Base-by-base conservation (phyloP, 2,329 filamentous ascomycete genomes). In the Diaporthe humulicola region DNA sequence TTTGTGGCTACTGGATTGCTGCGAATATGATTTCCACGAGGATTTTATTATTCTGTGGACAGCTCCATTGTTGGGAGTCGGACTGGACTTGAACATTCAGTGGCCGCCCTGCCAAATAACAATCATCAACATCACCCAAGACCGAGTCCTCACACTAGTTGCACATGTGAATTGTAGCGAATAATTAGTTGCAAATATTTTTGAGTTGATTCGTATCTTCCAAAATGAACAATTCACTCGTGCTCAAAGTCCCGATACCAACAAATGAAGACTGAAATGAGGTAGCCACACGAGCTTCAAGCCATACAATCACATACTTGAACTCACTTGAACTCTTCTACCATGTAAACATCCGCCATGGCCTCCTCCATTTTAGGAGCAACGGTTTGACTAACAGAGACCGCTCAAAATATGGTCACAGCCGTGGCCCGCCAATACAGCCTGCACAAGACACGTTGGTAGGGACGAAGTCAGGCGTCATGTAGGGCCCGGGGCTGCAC, bases 391-490 rank as follows among this genome's bases (percentile, higher is more conserved):
- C 9, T 45, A 4, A 22, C 17, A 22, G 1, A 17, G 10, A 33
- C 12, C 17, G 8, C 4, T 14, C 25, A 17, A 19, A 8, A 30
- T 14, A 5, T 9, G 12, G 33, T 17, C 10, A 30, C 6, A 22
- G 12, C 9, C 12, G 17, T 9, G 40, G 60, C 7, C 60, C 60
- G 9, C 10, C 22, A 9, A 40, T 25, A 66, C 60, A 66, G 60
- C 60, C 40, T 9, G 19, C 25, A 42, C 60, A 66, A 33, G 60
- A 66, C 9, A 66, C 33, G 17, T 66, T 66, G 25, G 60, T 66
- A 14, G 60, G 60, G 17, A 12, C 19, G 12, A 66, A 66, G 10
- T 9, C n/a, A 2, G 60, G 60, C 12, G 60, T 30, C 60, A 22
- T 48, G 5, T 66, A 66, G 4, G 60, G 40, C 10, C 28, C 25